phyloP scores from a whole-genome alignment of 768 basidiomycete genomes.

The Suillus americanus region DNA sequence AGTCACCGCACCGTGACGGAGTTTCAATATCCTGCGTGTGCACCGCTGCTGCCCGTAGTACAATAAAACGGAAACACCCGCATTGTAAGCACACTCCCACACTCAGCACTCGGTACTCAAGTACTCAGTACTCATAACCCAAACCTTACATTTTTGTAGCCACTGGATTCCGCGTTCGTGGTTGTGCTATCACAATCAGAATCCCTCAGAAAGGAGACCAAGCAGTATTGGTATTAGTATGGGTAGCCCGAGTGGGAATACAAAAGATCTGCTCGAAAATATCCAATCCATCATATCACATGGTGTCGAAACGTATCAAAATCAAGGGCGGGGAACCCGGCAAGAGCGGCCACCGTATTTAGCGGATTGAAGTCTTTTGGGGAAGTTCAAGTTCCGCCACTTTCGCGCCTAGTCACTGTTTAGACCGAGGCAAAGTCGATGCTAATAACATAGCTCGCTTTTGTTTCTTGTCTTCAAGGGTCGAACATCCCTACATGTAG shows the following conservation, averaged over 20 bases:
- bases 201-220: background rate
- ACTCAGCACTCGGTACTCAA: background rate
- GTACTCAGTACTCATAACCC: background rate
- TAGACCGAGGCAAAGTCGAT: background rate
- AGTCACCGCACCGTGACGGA: no score
- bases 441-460: background rate
- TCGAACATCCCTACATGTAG: background rate
- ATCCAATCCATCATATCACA: background rate
- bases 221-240: background rate
- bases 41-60: no score
- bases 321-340: background rate
- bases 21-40: no score
- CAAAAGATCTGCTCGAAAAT: background rate
- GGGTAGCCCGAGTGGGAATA: background rate
- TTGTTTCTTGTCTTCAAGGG: background rate
- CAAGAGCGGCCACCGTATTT: background rate
- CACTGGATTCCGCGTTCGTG: background rate
- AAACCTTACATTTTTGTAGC: background rate
- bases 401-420: no score
- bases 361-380: background rate
- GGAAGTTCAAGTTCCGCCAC: no score
- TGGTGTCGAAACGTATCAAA: background rate
- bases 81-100: background rate
- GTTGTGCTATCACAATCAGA: background rate
- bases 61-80: background rate